Evolutionary conservation across 2,329 filamentous ascomycete genomes (phyloP).

Genomic region (Monilinia polystroma): DNA sequence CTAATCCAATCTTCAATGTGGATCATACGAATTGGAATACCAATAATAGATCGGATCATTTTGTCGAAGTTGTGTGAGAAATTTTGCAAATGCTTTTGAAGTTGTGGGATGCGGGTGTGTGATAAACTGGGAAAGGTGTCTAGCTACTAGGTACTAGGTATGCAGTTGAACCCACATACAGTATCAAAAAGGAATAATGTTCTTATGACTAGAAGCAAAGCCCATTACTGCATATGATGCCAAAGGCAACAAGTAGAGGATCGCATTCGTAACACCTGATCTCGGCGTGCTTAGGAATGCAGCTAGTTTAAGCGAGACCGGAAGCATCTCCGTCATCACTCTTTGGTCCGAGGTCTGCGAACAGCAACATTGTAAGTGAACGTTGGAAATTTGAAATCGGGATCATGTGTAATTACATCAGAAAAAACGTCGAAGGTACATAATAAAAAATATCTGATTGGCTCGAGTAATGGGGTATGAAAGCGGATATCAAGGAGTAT

Average conservation of each 20-base stretch:
- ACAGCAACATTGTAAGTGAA: not conserved
- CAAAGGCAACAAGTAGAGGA: not conserved
- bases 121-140: not conserved
- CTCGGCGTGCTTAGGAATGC: conserved; percentile 11
- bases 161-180: not conserved
- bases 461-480: not conserved
- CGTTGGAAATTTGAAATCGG: not conserved
- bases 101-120: not conserved
- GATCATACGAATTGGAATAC: too few species aligned
- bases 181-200: too few species aligned
- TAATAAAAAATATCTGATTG: not conserved
- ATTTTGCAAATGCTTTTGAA: not conserved
- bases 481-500: conserved; percentile 10
- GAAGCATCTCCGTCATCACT: not conserved
- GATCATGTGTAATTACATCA: too few species aligned
- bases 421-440: not conserved
- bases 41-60: too few species aligned
- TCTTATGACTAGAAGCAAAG: not conserved
- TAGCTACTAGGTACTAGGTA: not conserved
- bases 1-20: too few species aligned
- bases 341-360: not conserved
- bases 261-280: not conserved
- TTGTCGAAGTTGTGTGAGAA: not conserved
- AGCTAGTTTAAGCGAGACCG: conserved; percentile 4
- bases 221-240: not conserved